A percentile compares a stretch with the other conserved stretches of the same genome.
Evolutionary conservation across 148 eudicot species (phyloP).

Genomic region (Diospyros kaki): DNA sequence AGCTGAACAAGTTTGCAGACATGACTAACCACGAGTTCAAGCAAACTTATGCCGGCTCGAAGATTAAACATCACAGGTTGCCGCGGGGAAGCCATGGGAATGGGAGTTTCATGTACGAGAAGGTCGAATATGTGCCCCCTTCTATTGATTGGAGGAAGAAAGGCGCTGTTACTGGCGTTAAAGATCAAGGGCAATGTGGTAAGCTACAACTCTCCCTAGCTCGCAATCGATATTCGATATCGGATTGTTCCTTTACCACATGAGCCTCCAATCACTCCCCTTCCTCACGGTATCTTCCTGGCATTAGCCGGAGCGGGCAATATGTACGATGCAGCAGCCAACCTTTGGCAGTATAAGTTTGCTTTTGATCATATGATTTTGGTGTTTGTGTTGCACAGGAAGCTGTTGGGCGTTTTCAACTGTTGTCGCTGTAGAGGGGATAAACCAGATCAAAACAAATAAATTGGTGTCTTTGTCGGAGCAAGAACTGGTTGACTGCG

Average conservation of each 20-base stretch:
- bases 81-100: constrained; percentile 34
- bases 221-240: not conserved
- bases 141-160: constrained; percentile 84
- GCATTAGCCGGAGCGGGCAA: too few relatives aligned
- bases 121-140: constrained; percentile 46
- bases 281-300: too few relatives aligned
- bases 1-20: constrained; percentile 84
- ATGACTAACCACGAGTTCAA: constrained; percentile 81
- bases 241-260: not conserved
- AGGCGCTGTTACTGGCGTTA: constrained; percentile 66
- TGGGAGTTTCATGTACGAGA: constrained; percentile 54
- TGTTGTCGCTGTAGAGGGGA: constrained; percentile 76
- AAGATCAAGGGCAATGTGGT: constrained; percentile 97
- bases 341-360: too few relatives aligned
- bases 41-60: constrained; percentile 54
- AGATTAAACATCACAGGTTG: constrained; percentile 63
- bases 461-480: constrained; percentile 72
- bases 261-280: too few relatives aligned
- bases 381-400: constrained; percentile 33
- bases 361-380: too few relatives aligned
- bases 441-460: constrained; percentile 81
- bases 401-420: constrained; percentile 99
- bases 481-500: constrained; percentile 91
- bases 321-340: too few relatives aligned
- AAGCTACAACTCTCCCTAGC: not conserved